Evolutionary conservation across 2,329 filamentous ascomycete genomes (phyloP), one percentile per base, ranked within the genome.

Genomic region (Colletotrichum tamarilloi): DNA sequence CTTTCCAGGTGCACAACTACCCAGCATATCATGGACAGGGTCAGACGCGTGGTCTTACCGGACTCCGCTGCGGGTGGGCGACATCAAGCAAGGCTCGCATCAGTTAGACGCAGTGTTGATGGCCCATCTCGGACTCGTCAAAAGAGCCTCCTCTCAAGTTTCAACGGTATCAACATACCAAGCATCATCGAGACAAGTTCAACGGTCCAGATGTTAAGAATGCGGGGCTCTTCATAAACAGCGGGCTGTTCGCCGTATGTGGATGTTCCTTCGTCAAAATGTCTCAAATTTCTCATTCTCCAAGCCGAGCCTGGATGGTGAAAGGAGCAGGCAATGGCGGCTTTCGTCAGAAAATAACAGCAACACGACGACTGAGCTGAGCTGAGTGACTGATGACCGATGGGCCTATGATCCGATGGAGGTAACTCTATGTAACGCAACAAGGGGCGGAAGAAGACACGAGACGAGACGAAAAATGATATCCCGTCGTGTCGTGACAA

Each of bases 361-460:
- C 42, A 49, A 11, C 42, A n/a, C 19, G 42, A 49, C 3, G 19
- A 49, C 42, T n/a, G 19, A 49, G 42, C 42, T 49, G 42, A 49
- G 42, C 42, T 49, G 19, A 22, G 4, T 46, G 16, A 62, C 58
- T 16, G 58, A 42, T 32, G 26, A 24, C 59, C n/a, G 59, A 63
- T 53, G 28, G 26, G 12, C 42, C 19, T 19, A 53, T 53, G 42
- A 52, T 63, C 26, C 19, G 56, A 60, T 32, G 55, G 32, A 49
- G 16, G 42, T 49, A 19, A 19, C 22, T 22, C 12, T 14, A 49
- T 24, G 19, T 22, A 42, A 68, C 32, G 24, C 67, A 30, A 57
- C 49, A 69, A 64, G 67, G 60, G 60, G 26, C 6, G 42, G 38
- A 53, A 52, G 60, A 69, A 38, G 53, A 38, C 22, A 58, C 55